A percentile compares a stretch with the other conserved stretches of the same genome.
Evolutionary conservation across 2,329 filamentous ascomycete species (phyloP).

Genomic region (Stagonosporopsis tanaceti): DNA sequence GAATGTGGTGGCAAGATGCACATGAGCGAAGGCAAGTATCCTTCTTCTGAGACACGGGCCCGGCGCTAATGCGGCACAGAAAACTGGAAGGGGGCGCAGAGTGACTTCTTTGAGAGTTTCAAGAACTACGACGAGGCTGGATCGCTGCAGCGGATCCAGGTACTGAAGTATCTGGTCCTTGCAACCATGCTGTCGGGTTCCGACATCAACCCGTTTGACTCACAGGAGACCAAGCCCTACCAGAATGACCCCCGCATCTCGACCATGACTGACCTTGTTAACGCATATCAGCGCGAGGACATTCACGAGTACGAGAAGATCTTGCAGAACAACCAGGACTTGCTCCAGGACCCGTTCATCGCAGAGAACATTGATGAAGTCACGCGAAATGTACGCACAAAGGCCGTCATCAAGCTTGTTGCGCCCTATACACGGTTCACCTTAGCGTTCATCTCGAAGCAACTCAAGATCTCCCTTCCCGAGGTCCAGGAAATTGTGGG

Average conservation of each 20-base stretch:
- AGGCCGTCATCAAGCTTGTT: conserved; percentile 90
- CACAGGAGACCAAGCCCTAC: conserved; percentile 98
- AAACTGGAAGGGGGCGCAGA: conserved; percentile 97
- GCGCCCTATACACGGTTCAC: conserved; percentile 95
- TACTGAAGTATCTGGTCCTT: conserved; percentile 94
- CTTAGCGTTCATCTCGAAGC: conserved; percentile 83
- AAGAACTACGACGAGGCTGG: conserved; percentile 98
- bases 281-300: conserved; percentile 95
- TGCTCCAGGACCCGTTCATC: conserved; percentile 92
- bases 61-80: conserved; percentile 60
- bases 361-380: conserved; percentile 99
- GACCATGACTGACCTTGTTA: conserved; percentile 96
- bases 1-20: conserved; percentile 99
- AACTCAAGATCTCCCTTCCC: conserved; percentile 81
- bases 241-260: conserved; percentile 93
- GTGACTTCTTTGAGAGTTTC: conserved; percentile 98
- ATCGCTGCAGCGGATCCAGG: conserved; percentile 93
- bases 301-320: conserved; percentile 91
- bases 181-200: conserved; percentile 99
- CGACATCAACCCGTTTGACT: conserved; percentile 98
- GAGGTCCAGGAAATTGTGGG: conserved; percentile 97
- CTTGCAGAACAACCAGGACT: conserved; percentile 84
- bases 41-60: conserved; percentile 18
- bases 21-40: conserved; percentile 79
- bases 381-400: conserved; percentile 96